Conservation (phyloP, 2,329 filamentous ascomycete genomes). For the Neonectria sp. region DNA sequence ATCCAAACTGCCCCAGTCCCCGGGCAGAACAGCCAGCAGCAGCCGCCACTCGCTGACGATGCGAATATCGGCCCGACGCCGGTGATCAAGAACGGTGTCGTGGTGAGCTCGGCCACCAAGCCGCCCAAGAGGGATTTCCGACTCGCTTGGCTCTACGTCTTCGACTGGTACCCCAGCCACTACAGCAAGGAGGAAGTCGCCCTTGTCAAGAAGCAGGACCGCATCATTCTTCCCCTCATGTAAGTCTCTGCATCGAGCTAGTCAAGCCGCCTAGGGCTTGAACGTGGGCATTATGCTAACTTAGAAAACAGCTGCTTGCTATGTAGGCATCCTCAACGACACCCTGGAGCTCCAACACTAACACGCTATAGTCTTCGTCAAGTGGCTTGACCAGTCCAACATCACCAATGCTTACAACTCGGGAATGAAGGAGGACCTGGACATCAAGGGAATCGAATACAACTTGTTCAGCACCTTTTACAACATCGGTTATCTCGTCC, state of each 20-base stretch:
- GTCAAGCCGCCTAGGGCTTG: not conserved
- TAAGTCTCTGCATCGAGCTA: conserved; percentile 19
- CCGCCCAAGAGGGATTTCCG: conserved; percentile 37
- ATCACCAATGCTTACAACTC: conserved; percentile 56
- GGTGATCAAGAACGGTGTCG: conserved; percentile 39
- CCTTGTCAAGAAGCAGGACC: conserved; percentile 48
- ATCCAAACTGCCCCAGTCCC: not conserved
- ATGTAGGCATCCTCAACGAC: conserved; percentile 18
- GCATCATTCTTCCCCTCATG: conserved; percentile 50
- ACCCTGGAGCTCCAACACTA: not conserved
- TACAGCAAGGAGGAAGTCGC: conserved; percentile 49
- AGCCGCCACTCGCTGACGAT: not conserved
- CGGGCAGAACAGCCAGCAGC: not conserved
- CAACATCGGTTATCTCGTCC: conserved; percentile 48
- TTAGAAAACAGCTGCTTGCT: conserved; percentile 25
- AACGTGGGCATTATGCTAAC: not conserved
- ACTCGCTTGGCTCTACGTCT: conserved; percentile 48
- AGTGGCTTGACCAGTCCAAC: conserved; percentile 52
- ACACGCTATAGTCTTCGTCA: conserved; percentile 44
- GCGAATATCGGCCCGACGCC: not conserved
- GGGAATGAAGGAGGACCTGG: conserved; percentile 56
- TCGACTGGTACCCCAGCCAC: conserved; percentile 52
- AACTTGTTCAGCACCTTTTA: conserved; percentile 46
- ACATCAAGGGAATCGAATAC: conserved; percentile 53
- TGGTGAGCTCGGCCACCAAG: conserved; percentile 45